A percentile compares a stretch with the other conserved stretches of the same genome.
Conservation (phyloP, 176 grass and related monocot species). For the Thinopyrum elongatum region DNA sequence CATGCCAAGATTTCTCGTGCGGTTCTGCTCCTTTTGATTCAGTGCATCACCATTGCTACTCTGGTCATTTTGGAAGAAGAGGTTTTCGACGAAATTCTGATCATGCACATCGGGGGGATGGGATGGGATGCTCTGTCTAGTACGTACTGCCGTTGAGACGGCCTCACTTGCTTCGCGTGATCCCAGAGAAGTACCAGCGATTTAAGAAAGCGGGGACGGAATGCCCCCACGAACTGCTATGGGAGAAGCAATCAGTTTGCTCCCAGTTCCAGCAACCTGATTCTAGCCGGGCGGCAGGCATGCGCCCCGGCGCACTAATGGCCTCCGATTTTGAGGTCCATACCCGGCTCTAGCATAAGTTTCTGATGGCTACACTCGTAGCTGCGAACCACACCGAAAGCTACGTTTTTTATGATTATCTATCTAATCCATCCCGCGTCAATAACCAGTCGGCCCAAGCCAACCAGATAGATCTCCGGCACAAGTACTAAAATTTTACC, state of each 20-base stretch:
- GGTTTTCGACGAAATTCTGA: not conserved
- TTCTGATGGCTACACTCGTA: not conserved
- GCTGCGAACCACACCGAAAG: constrained; percentile 28
- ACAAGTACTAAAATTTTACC: too few relatives aligned
- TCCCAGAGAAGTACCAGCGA: not conserved
- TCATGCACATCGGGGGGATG: not conserved
- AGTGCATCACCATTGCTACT: not conserved
- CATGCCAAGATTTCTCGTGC: not conserved
- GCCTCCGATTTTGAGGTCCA: not conserved
- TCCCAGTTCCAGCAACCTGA: not conserved
- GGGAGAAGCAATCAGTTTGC: not conserved
- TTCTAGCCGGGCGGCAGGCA: too few relatives aligned
- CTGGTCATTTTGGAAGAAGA: not conserved
- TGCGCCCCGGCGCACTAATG: not conserved
- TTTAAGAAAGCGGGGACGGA: not conserved
- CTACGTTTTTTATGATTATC: not conserved
- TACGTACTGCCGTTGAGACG: not conserved
- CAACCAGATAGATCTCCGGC: not conserved
- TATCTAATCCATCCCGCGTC: not conserved
- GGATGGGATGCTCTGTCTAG: not conserved
- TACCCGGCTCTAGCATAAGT: not conserved
- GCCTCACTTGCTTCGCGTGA: constrained; percentile 16
- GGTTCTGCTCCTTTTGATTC: too few relatives aligned
- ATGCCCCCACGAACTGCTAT: too few relatives aligned
- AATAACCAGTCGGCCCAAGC: not conserved